phyloP scores from a whole-genome alignment of 176 grass and related monocot genomes.

The Hsuehochloa calcarea region DNA sequence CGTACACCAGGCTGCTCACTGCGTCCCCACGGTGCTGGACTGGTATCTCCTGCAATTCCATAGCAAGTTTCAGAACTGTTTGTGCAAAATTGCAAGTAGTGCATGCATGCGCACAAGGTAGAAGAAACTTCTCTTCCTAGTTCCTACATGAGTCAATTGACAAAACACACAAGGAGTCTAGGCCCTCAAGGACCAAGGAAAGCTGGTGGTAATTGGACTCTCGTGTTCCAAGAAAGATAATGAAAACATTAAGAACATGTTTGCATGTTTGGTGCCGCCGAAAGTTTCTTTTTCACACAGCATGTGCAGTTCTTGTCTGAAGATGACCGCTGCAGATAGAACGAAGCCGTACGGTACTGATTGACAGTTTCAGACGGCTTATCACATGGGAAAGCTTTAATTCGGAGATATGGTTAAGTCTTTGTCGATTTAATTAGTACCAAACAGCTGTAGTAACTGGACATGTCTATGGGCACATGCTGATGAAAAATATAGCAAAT shows the following conservation, averaged over 20 bases:
- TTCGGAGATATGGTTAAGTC: neutral
- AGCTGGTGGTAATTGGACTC: neutral
- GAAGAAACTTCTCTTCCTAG: neutral
- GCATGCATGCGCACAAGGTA: neutral
- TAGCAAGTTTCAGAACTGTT: neutral
- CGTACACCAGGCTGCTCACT: constrained; percentile 98
- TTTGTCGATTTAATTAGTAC: neutral
- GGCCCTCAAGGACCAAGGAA: neutral
- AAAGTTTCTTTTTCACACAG: constrained; percentile 33
- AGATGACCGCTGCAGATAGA: neutral
- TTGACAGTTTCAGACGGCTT: constrained; percentile 1
- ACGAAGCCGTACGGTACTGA: neutral
- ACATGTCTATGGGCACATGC: neutral
- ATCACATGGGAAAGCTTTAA: constrained; percentile 26
- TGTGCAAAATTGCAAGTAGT: neutral
- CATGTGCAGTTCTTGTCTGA: constrained; percentile 24
- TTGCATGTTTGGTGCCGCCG: constrained; percentile 39
- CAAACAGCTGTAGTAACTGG: neutral
- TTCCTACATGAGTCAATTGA: neutral
- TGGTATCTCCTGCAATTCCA: constrained; percentile 66
- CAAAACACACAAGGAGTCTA: neutral
- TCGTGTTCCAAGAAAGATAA: constrained; percentile 24
- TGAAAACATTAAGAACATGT: neutral
- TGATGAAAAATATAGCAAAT: constrained; percentile 1
- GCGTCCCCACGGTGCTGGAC: constrained; percentile 83